Base-by-base conservation (phyloP, 1,284 basidiomycete genomes). In the Tilletia setariae region DNA sequence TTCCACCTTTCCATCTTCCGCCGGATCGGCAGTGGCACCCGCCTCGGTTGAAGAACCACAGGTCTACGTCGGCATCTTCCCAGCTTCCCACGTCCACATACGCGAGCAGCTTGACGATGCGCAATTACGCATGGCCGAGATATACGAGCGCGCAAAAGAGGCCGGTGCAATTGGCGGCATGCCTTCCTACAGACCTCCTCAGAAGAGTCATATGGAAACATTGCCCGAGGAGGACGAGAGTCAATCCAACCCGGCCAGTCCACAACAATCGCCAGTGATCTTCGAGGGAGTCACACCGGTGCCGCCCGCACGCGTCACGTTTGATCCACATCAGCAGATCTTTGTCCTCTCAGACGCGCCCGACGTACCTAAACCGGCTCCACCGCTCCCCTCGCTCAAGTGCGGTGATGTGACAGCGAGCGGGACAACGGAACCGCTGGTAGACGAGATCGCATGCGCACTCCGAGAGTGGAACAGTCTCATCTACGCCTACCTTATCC, bases 401-500 rank as follows among this genome's bases (percentile, higher is more conserved):
- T 75, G 74, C 53, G 74, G 76, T 46, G 78, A 80, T 56, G 78
- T 76, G 59, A 80, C 78, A 3, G 21, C 63, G 7, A 72, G 73
- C 25, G 78, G 78, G n/a, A 67, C 63, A 4, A 47, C 64, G 35
- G 94, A 96, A 80, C 95, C 94, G 0, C 89, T 98, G 77, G 89
- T 98, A 65, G 95, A 98, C 83, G 95, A 98, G 84, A 96, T 98
- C 75, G 92, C 95, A 0, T 95, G 93, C 23, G 94, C 95, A 0
- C 85, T 98, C 51, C 89, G 94, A 44, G 95, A 98, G 87, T 98
- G 94, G 93, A 91, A 94, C 79, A 88, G 88, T 32, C 87, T 95
- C 66, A 90, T 97, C 86, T 94, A 94, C 79, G 89, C 90, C 67
- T 94, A 97, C 83, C 89, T 98, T 30, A 89, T 90, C 2, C 86